These are phyloP conservation scores for Astrothelium subdiscretum DNA, from an alignment of 495 filamentous ascomycete species.

Conservation along the genomic window DNA sequence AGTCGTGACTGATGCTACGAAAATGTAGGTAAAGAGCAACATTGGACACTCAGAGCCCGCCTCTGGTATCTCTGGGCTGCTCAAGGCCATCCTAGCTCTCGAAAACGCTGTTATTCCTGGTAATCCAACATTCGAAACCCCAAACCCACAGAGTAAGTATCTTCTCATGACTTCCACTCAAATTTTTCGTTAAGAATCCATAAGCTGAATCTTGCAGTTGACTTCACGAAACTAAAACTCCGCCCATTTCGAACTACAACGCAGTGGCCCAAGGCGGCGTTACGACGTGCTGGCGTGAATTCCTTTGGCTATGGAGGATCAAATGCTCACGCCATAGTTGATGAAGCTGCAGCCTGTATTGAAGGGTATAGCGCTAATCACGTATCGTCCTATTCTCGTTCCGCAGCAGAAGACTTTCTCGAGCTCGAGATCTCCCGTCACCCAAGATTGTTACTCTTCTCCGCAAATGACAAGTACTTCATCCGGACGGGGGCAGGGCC, in stretches of 20 bases:
- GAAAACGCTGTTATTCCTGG: slow-evolving; percentile 28
- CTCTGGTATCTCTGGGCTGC: background rate
- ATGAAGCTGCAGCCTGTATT: background rate
- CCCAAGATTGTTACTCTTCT: background rate
- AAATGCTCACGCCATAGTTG: background rate
- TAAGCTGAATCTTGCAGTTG: background rate
- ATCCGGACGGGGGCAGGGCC: too few relatives aligned
- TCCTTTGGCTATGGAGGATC: background rate
- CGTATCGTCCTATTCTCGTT: background rate
- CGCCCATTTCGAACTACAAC: background rate
- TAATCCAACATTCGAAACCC: background rate
- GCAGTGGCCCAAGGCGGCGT: slow-evolving; percentile 10
- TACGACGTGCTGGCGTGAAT: background rate
- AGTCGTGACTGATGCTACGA: background rate
- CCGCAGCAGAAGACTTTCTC: background rate
- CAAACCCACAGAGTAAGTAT: background rate
- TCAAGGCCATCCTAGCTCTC: slow-evolving; percentile 2
- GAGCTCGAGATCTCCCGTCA: background rate
- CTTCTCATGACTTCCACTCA: background rate
- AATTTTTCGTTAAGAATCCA: background rate
- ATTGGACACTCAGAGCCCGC: background rate
- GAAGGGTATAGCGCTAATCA: background rate
- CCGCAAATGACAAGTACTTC: background rate
- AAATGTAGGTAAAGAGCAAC: background rate
- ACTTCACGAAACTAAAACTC: slow-evolving; percentile 6